Conservation (phyloP, 257 asterid species). For the Eucommia ulmoides region DNA sequence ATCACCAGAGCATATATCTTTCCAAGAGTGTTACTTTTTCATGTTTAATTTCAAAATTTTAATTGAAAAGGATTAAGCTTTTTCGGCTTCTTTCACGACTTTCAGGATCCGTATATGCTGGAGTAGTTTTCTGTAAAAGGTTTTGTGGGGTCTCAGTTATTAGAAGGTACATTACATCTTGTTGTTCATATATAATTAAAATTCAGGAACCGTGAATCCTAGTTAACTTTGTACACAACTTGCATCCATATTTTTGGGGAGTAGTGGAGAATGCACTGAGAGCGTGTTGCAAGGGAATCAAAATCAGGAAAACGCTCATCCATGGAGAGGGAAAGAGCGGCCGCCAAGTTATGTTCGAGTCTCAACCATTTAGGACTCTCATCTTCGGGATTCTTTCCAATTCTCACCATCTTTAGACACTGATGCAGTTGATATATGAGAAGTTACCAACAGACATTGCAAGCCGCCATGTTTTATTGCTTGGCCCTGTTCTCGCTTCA, state of each 20-base stretch:
- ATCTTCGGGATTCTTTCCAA: no score
- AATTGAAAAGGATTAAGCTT: no score
- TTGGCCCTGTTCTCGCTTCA: constrained; percentile 94
- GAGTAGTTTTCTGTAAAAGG: constrained; percentile 75
- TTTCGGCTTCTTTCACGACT: no score
- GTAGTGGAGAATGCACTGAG: constrained; percentile 91
- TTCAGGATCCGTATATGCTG: constrained; percentile 79
- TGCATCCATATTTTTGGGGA: constrained; percentile 10
- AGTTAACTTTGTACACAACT: no score
- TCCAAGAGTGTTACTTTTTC: no score
- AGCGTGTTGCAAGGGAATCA: constrained; percentile 94
- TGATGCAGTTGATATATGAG: constrained; percentile 74
- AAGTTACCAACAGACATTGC: constrained; percentile 83
- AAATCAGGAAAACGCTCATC: constrained; percentile 83
- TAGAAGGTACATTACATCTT: constrained; percentile 86
- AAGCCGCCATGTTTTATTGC: constrained; percentile 78
- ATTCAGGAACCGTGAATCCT: no score
- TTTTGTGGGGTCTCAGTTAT: constrained; percentile 86
- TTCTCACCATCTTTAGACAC: constrained; percentile 8
- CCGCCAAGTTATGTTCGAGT: constrained; percentile 72
- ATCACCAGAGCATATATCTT: no score
- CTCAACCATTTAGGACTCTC: no score
- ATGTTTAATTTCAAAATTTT: no score
- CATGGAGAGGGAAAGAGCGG: constrained; percentile 54
- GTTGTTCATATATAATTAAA: no score